A percentile compares a stretch with the other conserved stretches of the same genome.
These are phyloP conservation scores for Xerocomus minutiporus DNA, from an alignment of 1,284 basidiomycete species.

Conservation along the genomic window DNA sequence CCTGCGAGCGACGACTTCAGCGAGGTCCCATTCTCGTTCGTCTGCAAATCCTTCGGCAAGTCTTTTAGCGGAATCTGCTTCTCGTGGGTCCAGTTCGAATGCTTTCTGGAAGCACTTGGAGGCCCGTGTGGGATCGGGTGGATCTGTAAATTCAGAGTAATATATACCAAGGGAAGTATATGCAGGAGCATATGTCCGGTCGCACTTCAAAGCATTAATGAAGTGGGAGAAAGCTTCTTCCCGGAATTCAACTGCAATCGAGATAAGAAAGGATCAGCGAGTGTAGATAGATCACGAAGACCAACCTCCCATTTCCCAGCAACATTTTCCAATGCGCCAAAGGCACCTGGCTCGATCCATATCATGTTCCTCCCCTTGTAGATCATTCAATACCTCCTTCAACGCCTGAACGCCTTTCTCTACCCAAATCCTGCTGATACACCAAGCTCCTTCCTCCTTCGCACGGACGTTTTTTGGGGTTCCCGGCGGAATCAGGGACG, in stretches of 20 bases:
- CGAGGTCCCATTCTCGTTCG: slow-evolving; percentile 93
- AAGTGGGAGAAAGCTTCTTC: slow-evolving; percentile 77
- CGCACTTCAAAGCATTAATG: slow-evolving; percentile 78
- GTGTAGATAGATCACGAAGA: slow-evolving; percentile 6
- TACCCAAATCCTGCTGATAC: slow-evolving; percentile 56
- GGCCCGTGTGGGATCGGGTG: slow-evolving; percentile 80
- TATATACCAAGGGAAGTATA: slow-evolving; percentile 94
- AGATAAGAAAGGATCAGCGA: slow-evolving; percentile 6
- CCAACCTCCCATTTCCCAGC: slow-evolving; percentile 74
- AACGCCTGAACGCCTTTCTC: slow-evolving; percentile 56
- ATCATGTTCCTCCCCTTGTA: slow-evolving; percentile 50
- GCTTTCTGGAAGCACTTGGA: slow-evolving; percentile 98
- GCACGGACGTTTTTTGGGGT: slow-evolving; percentile 59
- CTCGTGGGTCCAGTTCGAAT: slow-evolving; percentile 91
- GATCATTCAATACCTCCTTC: slow-evolving; percentile 50
- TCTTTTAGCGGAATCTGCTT: slow-evolving; percentile 79
- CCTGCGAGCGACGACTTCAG: slow-evolving; percentile 87
- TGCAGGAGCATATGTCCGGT: slow-evolving; percentile 78
- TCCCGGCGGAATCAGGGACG: slow-evolving; percentile 44
- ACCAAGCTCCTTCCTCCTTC: slow-evolving; percentile 85
- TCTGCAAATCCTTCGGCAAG: slow-evolving; percentile 90
- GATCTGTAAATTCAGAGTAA: slow-evolving; percentile 69
- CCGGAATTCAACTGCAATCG: slow-evolving; percentile 37
- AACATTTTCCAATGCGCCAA: slow-evolving; percentile 79
- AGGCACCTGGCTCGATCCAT: slow-evolving; percentile 71